Evolutionary conservation across 2,329 filamentous ascomycete species (phyloP).

Genomic region (Truncatella angustata): DNA sequence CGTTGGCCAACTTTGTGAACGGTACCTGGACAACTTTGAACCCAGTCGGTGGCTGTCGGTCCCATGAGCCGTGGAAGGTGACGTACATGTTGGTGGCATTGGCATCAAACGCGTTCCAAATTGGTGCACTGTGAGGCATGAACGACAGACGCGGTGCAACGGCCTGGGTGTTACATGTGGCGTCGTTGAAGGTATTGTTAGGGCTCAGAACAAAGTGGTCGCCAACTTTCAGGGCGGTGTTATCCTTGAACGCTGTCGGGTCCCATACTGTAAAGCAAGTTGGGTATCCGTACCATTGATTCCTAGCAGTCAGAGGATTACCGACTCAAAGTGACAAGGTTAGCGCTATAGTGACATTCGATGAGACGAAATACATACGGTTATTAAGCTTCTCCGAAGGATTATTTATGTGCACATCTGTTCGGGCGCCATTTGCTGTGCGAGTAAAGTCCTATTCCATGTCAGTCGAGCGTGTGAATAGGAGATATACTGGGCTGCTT

Average conservation of each 20-base stretch:
- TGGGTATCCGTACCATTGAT: conserved; percentile 61
- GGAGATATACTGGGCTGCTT: conserved; percentile 37
- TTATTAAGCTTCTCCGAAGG: conserved; percentile 66
- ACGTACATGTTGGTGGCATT: conserved; percentile 56
- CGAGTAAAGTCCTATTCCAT: conserved; percentile 43
- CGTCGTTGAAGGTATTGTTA: conserved; percentile 23
- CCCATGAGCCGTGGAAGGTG: conserved; percentile 61
- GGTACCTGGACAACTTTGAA: conserved; percentile 35
- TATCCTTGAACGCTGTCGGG: conserved; percentile 34
- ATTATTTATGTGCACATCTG: conserved; percentile 57
- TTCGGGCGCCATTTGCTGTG: conserved; percentile 31
- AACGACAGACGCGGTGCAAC: conserved; percentile 44
- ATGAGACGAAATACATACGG: conserved; percentile 16
- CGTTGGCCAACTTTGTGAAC: conserved; percentile 30
- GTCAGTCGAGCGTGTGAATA: conserved; percentile 28
- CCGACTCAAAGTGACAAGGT: conserved; percentile 40
- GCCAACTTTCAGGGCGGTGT: conserved; percentile 29
- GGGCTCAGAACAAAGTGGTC: conserved; percentile 33
- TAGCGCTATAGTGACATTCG: conserved; percentile 24
- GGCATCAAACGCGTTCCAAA: conserved; percentile 62
- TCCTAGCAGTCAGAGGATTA: conserved; percentile 46
- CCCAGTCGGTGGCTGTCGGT: conserved; percentile 29
- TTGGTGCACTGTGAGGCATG: conserved; percentile 59
- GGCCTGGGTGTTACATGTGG: conserved; percentile 18
- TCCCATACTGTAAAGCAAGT: conserved; percentile 37